phyloP scores from a whole-genome alignment of 2,329 filamentous ascomycete genomes.

The Xylariaceae sp. region DNA sequence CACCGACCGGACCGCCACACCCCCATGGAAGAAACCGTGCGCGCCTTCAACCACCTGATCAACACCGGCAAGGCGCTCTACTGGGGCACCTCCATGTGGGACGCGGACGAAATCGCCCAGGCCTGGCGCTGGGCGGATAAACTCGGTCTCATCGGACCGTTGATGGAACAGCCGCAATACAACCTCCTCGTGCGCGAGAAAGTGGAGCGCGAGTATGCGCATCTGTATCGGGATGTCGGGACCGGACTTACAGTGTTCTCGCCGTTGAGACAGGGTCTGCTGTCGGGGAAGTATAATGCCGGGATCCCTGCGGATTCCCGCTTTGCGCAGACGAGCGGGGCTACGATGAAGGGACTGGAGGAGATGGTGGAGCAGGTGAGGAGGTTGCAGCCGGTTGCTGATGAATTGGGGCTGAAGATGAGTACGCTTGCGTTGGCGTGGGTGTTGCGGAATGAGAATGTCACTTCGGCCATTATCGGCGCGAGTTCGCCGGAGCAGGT shows the following conservation, averaged over 20 bases:
- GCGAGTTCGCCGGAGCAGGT: conserved; percentile 55
- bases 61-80: conserved; percentile 63
- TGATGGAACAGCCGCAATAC: conserved; percentile 64
- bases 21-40: conserved; percentile 65
- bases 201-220: conserved; percentile 58
- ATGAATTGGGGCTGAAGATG: conserved; percentile 56
- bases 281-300: conserved; percentile 64
- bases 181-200: conserved; percentile 57
- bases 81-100: conserved; percentile 67
- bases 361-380: conserved; percentile 54
- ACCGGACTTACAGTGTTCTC: conserved; percentile 60
- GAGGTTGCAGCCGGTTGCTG: conserved; percentile 56
- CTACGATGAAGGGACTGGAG: conserved; percentile 50
- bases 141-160: conserved; percentile 55
- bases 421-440: conserved; percentile 55
- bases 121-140: conserved; percentile 57
- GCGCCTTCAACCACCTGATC: conserved; percentile 66
- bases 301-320: conserved; percentile 41
- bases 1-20: conserved; percentile 63
- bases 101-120: conserved; percentile 58
- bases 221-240: conserved; percentile 55
- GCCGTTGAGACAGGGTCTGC: conserved; percentile 54
- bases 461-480: conserved; percentile 57
- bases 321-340: conserved; percentile 47
- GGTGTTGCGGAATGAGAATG: conserved; percentile 57